These are phyloP conservation scores for Megacollybia marginata DNA, from an alignment of 768 basidiomycete genomes.

Conservation along the genomic window DNA sequence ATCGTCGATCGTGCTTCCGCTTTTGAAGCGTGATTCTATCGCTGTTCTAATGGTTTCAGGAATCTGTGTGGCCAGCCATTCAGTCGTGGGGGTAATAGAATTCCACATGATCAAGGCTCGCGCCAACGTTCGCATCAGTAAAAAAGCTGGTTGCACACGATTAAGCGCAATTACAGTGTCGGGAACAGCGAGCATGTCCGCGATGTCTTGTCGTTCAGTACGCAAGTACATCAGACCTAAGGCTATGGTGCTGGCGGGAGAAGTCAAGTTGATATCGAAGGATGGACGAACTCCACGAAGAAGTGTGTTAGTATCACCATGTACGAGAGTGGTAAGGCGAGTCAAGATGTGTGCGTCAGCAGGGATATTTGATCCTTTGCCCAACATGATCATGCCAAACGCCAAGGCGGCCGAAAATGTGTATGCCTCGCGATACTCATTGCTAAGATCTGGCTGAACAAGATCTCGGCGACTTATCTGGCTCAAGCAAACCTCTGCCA, in stretches of 20 bases:
- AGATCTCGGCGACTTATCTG: constrained; percentile 79
- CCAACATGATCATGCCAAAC: constrained; percentile 96
- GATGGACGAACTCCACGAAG: constrained; percentile 30
- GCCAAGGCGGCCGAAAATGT: constrained; percentile 82
- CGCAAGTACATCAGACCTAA: constrained; percentile 90
- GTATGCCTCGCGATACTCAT: constrained; percentile 89
- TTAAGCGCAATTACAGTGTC: constrained; percentile 74
- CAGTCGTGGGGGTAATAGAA: constrained; percentile 56
- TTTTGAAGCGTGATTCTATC: constrained; percentile 42
- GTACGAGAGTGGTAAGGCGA: constrained; percentile 66
- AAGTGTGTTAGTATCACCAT: constrained; percentile 53
- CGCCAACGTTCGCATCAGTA: constrained; percentile 75
- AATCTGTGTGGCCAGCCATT: constrained; percentile 69
- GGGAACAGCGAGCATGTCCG: constrained; percentile 79
- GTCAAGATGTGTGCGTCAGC: constrained; percentile 68
- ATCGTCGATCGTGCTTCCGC: constrained; percentile 49
- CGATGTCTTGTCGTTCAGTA: constrained; percentile 78
- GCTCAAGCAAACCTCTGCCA: constrained; percentile 86
- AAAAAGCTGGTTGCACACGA: constrained; percentile 80
- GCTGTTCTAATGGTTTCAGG: constrained; percentile 58
- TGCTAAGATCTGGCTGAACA: constrained; percentile 74
- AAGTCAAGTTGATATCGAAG: constrained; percentile 87
- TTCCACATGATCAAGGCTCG: constrained; percentile 85
- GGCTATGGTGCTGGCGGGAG: constrained; percentile 85
- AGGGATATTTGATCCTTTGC: constrained; percentile 70